A percentile compares a stretch with the other conserved stretches of the same genome.
phyloP scores from a whole-genome alignment of 2,329 filamentous ascomycete genomes.

The Penicillium brevicompactum region DNA sequence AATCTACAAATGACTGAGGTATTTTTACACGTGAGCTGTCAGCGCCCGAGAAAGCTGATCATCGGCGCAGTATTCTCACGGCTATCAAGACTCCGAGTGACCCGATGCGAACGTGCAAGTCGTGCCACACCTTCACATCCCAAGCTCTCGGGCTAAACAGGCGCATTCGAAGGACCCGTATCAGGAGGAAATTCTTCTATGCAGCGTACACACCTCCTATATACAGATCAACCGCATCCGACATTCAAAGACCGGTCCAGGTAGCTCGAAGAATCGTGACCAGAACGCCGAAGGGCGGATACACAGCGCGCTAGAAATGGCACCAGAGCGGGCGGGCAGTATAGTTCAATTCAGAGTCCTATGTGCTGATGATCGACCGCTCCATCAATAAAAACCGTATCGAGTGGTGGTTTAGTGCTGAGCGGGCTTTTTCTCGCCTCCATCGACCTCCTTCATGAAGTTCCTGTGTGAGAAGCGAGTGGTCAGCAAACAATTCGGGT shows the following conservation, averaged over 20 bases:
- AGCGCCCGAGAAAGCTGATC: too few species aligned
- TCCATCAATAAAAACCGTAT: conserved; percentile 20
- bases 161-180: background rate
- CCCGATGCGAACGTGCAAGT: background rate
- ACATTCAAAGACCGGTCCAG: conserved; percentile 13
- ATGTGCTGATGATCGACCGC: conserved; percentile 13
- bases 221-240: conserved; percentile 28
- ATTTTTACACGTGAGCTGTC: too few species aligned
- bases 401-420: conserved; percentile 36
- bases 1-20: too few species aligned
- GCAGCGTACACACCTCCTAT: conserved; percentile 31
- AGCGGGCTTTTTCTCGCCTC: conserved; percentile 48
- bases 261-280: conserved; percentile 8
- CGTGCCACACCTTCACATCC: background rate
- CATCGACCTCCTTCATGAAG: conserved; percentile 54
- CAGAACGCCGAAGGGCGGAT: conserved; percentile 10
- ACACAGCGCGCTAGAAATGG: conserved; percentile 13
- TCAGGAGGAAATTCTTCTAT: conserved; percentile 25
- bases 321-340: conserved; percentile 14
- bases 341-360: conserved; percentile 18
- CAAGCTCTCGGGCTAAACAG: too few species aligned
- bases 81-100: background rate
- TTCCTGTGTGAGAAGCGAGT: conserved; percentile 44
- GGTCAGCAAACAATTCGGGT: background rate
- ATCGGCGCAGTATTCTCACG: too few species aligned